Evolutionary conservation across 2,329 filamentous ascomycete species (phyloP), one percentile per base, ranked within the genome.

Genomic region (Rutstroemia sp.): DNA sequence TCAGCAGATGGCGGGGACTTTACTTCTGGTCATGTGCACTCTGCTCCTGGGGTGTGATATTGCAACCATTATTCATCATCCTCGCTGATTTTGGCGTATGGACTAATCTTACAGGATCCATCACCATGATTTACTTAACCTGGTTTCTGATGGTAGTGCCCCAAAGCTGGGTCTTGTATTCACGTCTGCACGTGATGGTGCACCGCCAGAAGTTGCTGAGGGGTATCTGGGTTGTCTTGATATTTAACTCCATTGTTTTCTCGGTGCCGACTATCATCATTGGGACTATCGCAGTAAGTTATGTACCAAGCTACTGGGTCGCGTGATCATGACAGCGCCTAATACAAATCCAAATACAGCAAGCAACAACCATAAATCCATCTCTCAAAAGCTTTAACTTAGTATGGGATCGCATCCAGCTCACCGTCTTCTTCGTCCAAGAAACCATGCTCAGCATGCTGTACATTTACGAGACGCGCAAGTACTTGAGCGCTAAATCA

Each of bases 11-110:
- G 49, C 68, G 65, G 27, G 75, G 76, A 3, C 69, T 78, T 9
- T 79, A 79, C 66, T 79, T 79, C 64, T 79, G 74, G 73, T 45
- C 42, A n/a, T 51, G 79, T 79, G 0, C 77, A 81, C 62, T 75
- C 76, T 1, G 62, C 80, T 21, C 42, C 42, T 45, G 42, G 42
- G 42, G 42, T 12, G 19, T 45, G 19, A 21, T 45, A 45, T 45
- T 45, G 18, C 42, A 45, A 23, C 19, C 19, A 45, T 6, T 45
- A 21, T 45, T 45, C 21, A 45, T 45, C 12, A 45, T 45, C 19
- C 42, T 45, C 42, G 19, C 42, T 12, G 42, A 45, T 45, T 45
- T 45, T 45, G 5, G 42, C 6, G 42, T 45, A 45, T 45, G 42
- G 42, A 25, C 6, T 6, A 45, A 45, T 45, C 42, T 45, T 45